Base-by-base conservation (phyloP, 306 rosid genomes). In the Malus orientalis region DNA sequence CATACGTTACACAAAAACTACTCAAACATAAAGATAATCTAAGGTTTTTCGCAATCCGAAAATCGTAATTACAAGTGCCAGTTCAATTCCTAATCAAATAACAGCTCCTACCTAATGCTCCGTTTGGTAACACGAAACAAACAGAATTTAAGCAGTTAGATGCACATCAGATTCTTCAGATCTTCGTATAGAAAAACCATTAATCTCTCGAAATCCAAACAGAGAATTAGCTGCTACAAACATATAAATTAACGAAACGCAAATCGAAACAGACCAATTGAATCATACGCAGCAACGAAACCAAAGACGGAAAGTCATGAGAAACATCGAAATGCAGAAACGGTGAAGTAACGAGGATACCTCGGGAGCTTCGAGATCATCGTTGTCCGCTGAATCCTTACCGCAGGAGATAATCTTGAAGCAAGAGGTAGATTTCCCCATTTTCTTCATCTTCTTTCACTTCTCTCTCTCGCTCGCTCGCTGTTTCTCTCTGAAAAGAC, bases 351-450 rank as follows among this genome's bases (percentile, higher is more conserved):
- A 80, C 70, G 22, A n/a, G 64, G 62, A 4, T 74, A 87, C 80
- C 98, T 89, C 85, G 14, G 86, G 57, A 29, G 64, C 85, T 22
- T 82, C 86, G 81, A 77, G 69, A 64, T 85, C 96, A 40, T 89
- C 90, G n/a, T 67, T 83, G 29, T 87, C 90, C 33, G 85, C 83
- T 8, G 88, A 82, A 74, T 85, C 93, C 74, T 89, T 61, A 70
- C 93, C 91, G 82, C 98, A 93, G 4, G 93, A 57, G 74, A 93
- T 88, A 68, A 93, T 84, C 68, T 88, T 89, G 87, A 93, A 88
- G 87, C 98, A 93, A n/a, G 97, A 88, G 49, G 81, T 78, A 44
- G 98, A 70, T 84, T 86, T 93, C 70, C 84, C 93, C 98, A 91
- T 91, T 58, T 55, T 68, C 59, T 68, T 7, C 27, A 6, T 42